phyloP scores from a whole-genome alignment of 106 monocot genomes.

The Dendrobium huoshanense region DNA sequence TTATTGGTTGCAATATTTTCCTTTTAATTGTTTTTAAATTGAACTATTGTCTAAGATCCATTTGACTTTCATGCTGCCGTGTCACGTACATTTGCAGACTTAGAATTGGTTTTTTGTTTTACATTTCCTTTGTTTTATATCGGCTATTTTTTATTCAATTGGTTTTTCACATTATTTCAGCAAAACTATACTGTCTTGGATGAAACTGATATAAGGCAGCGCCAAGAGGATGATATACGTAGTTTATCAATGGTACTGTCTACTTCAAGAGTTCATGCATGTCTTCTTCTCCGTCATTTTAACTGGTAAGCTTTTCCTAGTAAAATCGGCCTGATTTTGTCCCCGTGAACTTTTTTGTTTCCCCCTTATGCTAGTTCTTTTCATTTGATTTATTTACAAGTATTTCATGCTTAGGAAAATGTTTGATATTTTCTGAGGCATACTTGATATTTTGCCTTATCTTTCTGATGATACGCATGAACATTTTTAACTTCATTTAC shows the following conservation, averaged over 20 bases:
- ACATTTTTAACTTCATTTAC: background rate
- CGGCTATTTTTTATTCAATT: background rate
- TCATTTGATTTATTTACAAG: background rate
- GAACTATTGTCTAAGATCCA: background rate
- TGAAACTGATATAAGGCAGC: conserved; percentile 3
- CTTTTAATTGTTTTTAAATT: background rate
- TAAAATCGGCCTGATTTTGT: background rate
- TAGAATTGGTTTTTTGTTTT: conserved; percentile 1
- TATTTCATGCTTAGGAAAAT: background rate
- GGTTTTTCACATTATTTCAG: background rate
- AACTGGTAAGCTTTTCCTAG: conserved; percentile 3
- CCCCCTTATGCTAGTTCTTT: background rate
- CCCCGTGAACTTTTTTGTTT: background rate
- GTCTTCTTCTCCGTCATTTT: conserved; percentile 4
- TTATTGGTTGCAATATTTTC: background rate
- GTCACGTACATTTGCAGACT: background rate
- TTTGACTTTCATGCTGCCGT: background rate
- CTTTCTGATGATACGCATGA: background rate
- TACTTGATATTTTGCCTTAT: background rate
- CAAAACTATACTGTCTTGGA: conserved; percentile 2
- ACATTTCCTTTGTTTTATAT: background rate
- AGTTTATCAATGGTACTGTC: background rate
- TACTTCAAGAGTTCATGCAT: conserved; percentile 1
- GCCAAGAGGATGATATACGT: conserved; percentile 9
- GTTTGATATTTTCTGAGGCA: background rate